These are phyloP conservation scores for Nakazawaea sp. DNA, from an alignment of 805 yeast species.

Conservation along the genomic window DNA sequence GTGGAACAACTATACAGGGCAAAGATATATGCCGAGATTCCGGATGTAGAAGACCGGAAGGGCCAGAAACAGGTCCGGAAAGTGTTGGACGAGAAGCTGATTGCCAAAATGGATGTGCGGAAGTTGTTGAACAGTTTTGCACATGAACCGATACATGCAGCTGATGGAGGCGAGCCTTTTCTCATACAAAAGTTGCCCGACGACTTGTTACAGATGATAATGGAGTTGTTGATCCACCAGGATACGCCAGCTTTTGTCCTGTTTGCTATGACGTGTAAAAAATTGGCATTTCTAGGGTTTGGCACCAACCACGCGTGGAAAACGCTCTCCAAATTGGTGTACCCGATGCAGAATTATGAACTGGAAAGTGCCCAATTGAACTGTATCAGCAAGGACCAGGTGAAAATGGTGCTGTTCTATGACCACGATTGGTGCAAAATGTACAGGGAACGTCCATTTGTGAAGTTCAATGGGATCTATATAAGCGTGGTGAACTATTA, in stretches of 20 bases:
- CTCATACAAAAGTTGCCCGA: slow-evolving; percentile 41
- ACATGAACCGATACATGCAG: slow-evolving; percentile 18
- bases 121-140: slow-evolving; percentile 30
- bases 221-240: slow-evolving; percentile 35
- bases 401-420: slow-evolving; percentile 32
- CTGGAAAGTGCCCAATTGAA: slow-evolving; percentile 31
- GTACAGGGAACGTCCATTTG: slow-evolving; percentile 62
- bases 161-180: slow-evolving; percentile 29
- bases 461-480: slow-evolving; percentile 79
- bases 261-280: slow-evolving; percentile 52
- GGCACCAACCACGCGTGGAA: slow-evolving; percentile 43
- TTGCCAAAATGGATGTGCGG: slow-evolving; percentile 35
- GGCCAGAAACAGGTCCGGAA: slow-evolving; percentile 11
- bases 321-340: slow-evolving; percentile 40
- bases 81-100: slow-evolving; percentile 25
- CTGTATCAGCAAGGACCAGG: slow-evolving; percentile 26
- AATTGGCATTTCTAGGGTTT: slow-evolving; percentile 52
- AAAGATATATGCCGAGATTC: slow-evolving; percentile 27
- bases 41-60: slow-evolving; percentile 14
- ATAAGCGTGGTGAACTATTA: slow-evolving; percentile 80
- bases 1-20: slow-evolving; percentile 68
- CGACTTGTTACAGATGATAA: slow-evolving; percentile 49
- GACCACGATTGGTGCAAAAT: slow-evolving; percentile 40
- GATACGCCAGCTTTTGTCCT: slow-evolving; percentile 64
- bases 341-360: slow-evolving; percentile 48